Percentiles rank a stretch among this genome's conserved stretches.
Conservation (phyloP, 306 rosid species). For the Medicago ruthenica region DNA sequence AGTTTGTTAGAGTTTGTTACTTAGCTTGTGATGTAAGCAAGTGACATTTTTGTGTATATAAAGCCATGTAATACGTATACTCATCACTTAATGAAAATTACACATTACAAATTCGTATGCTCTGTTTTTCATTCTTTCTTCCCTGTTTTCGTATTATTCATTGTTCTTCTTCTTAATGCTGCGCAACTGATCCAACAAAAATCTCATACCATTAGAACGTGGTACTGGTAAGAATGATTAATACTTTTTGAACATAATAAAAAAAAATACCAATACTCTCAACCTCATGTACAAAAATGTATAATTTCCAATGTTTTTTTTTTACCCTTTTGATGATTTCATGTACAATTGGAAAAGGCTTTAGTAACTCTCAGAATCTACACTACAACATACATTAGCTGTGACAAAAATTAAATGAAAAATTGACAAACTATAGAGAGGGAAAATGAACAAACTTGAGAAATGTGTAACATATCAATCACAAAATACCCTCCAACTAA, state of each 20-base stretch:
- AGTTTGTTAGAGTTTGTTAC: no score
- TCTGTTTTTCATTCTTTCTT: no score
- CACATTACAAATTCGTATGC: no score
- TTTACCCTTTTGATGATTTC: slow-evolving; percentile 48
- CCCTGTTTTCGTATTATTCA: no score
- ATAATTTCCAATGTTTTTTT: slow-evolving; percentile 40
- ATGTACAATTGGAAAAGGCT: slow-evolving; percentile 54
- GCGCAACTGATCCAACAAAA: no score
- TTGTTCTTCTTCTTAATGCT: no score
- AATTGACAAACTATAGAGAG: slow-evolving; percentile 15
- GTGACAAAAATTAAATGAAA: slow-evolving; percentile 44
- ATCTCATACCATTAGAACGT: no score
- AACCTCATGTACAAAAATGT: slow-evolving; percentile 41
- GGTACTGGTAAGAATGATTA: slow-evolving; percentile 5
- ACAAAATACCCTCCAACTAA: slow-evolving; percentile 53
- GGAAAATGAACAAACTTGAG: slow-evolving; percentile 34
- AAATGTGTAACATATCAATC: slow-evolving; percentile 26
- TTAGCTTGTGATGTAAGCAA: no score
- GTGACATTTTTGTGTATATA: no score
- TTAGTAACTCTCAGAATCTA: slow-evolving; percentile 49
- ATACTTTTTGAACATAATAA: slow-evolving; percentile 19
- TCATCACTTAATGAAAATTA: no score
- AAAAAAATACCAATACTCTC: slow-evolving; percentile 36
- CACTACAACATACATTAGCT: slow-evolving; percentile 52
- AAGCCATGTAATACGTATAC: no score